Conservation (phyloP, 2,329 filamentous ascomycete species). For the Chaetomium sp. region DNA sequence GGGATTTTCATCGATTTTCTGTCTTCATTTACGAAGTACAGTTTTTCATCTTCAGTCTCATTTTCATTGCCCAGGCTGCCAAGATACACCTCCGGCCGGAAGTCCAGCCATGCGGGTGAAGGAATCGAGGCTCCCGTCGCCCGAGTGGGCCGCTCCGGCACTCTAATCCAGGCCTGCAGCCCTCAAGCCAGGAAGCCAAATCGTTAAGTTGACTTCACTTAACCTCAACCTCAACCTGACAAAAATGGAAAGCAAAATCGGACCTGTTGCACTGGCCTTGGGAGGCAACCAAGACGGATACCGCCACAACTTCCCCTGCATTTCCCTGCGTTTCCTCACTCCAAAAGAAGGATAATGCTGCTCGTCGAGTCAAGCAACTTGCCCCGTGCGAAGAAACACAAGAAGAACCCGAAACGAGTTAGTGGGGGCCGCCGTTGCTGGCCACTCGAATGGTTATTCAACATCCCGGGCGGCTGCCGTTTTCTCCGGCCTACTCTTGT, state of each 20-base stretch:
- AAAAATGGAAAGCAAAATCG: not conserved
- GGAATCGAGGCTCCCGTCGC: not conserved
- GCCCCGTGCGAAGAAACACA: slow-evolving; percentile 1
- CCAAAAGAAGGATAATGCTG: not conserved
- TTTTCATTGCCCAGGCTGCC: not conserved
- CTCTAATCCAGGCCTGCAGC: not conserved
- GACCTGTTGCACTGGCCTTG: not conserved
- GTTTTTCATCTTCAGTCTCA: too few species aligned
- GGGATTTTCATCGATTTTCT: too few species aligned
- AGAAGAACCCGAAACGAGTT: slow-evolving; percentile 2
- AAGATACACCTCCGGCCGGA: not conserved
- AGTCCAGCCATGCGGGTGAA: not conserved
- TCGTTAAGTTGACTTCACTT: not conserved
- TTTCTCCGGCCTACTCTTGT: slow-evolving; percentile 4
- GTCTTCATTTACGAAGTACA: too few species aligned
- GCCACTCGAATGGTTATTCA: slow-evolving; percentile 6
- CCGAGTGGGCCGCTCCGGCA: not conserved
- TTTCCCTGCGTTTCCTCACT: not conserved
- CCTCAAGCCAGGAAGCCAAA: not conserved
- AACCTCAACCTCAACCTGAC: not conserved
- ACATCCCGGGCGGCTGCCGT: slow-evolving; percentile 11
- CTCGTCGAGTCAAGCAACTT: slow-evolving; percentile 4
- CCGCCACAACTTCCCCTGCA: not conserved
- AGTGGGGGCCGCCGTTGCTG: not conserved
- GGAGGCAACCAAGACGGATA: not conserved